phyloP scores from a whole-genome alignment of 2,329 filamentous ascomycete genomes.

The Clarireedia hainanense region DNA sequence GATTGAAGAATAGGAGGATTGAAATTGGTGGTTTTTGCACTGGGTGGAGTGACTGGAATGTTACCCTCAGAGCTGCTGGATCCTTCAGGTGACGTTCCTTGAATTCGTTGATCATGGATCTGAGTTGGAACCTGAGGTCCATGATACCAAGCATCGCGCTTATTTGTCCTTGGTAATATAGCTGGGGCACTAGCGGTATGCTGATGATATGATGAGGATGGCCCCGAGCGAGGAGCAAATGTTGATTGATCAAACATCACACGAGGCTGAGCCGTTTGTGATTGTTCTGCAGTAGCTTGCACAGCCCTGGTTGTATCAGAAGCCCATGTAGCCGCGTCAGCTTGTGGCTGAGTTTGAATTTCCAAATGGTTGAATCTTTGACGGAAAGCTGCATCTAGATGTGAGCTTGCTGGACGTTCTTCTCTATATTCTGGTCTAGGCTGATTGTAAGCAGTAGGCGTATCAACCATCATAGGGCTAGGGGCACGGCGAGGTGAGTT shows the following conservation, averaged over 20 bases:
- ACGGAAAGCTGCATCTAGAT: conserved; percentile 59
- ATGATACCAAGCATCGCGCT: conserved; percentile 68
- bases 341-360: conserved; percentile 45
- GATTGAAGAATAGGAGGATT: conserved; percentile 45
- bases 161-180: conserved; percentile 49
- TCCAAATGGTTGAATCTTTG: conserved; percentile 60
- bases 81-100: conserved; percentile 46
- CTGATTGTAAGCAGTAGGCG: conserved; percentile 9
- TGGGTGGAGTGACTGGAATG: conserved; percentile 39
- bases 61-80: conserved; percentile 48
- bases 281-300: conserved; percentile 45
- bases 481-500: conserved; percentile 57
- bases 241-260: conserved; percentile 49
- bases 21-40: conserved; percentile 39
- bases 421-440: conserved; percentile 33
- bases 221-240: conserved; percentile 28
- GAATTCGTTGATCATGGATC: conserved; percentile 20
- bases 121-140: conserved; percentile 35
- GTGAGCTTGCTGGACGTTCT: conserved; percentile 37
- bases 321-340: conserved; percentile 50
- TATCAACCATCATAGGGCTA: conserved; percentile 74
- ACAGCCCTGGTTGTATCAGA: conserved; percentile 48
- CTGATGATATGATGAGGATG: conserved; percentile 34
- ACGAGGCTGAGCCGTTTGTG: conserved; percentile 35
- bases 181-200: conserved; percentile 54